Percentiles rank a stretch among this genome's conserved stretches.
Evolutionary conservation across 2,329 filamentous ascomycete species (phyloP).

Genomic region (Colletotrichum orchidophilum): DNA sequence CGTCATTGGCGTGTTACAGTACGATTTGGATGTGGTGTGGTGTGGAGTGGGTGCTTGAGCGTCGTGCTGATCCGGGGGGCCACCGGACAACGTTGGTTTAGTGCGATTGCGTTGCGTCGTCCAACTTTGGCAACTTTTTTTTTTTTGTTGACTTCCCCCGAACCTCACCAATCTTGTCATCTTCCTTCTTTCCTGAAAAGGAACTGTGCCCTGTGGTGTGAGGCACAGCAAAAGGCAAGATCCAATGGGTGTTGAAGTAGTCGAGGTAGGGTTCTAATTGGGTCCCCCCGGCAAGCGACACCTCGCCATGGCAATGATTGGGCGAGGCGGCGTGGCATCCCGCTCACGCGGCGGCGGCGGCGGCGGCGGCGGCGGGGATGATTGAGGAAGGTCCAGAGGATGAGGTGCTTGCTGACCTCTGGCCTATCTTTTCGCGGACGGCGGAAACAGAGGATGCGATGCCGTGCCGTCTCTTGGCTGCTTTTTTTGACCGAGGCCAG

Average conservation of each 20-base stretch:
- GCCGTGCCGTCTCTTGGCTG: constrained; percentile 3
- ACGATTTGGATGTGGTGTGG: neutral
- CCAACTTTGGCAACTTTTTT: neutral
- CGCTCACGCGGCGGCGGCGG: neutral
- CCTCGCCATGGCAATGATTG: neutral
- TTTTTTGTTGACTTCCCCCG: neutral
- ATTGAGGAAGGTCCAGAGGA: neutral
- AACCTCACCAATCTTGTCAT: neutral
- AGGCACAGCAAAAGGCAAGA: neutral
- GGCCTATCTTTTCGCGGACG: neutral
- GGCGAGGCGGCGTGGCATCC: neutral
- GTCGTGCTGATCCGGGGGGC: neutral
- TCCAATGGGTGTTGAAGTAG: neutral
- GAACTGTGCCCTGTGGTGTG: constrained; percentile 2
- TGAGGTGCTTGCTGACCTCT: neutral
- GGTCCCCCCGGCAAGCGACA: neutral
- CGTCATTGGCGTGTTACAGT: constrained; percentile 3
- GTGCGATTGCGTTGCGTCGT: neutral
- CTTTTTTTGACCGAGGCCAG: neutral
- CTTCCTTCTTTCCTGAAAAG: constrained; percentile 9
- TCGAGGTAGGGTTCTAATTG: constrained; percentile 4
- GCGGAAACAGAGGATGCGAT: neutral
- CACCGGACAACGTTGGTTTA: neutral
- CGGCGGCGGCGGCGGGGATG: neutral
- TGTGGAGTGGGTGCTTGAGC: neutral